Evolutionary conservation across 768 basidiomycete genomes (phyloP).

Genomic region (Fistulinella prunicolor): DNA sequence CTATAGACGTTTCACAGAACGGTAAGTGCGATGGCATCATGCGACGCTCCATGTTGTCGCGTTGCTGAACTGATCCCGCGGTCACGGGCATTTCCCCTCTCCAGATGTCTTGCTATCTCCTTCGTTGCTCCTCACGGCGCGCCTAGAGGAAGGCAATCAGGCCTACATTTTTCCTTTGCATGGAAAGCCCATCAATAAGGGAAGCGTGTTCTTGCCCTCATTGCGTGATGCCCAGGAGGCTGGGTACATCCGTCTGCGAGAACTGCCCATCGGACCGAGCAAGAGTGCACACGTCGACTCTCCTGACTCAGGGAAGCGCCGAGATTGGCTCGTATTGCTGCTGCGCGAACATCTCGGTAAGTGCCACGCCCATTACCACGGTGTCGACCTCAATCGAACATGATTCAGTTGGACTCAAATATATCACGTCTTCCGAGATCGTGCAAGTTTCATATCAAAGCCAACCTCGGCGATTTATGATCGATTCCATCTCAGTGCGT

Average conservation of each 20-base stretch:
- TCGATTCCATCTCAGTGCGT: constrained; percentile 44
- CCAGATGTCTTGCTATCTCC: constrained; percentile 57
- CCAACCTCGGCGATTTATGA: constrained; percentile 49
- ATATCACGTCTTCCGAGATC: constrained; percentile 57
- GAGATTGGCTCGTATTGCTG: constrained; percentile 67
- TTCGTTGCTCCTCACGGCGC: constrained; percentile 61
- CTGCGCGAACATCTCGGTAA: constrained; percentile 66
- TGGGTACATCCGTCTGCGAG: constrained; percentile 49
- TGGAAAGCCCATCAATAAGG: constrained; percentile 34
- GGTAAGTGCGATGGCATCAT: constrained; percentile 44
- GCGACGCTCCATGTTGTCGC: not conserved
- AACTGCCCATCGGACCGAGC: constrained; percentile 32
- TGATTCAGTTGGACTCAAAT: constrained; percentile 67
- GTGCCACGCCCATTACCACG: constrained; percentile 15
- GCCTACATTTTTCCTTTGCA: constrained; percentile 51
- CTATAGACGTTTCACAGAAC: constrained; percentile 53
- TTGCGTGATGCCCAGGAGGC: constrained; percentile 51
- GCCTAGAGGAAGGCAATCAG: constrained; percentile 46
- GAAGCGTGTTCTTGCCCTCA: constrained; percentile 43
- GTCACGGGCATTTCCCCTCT: constrained; percentile 4
- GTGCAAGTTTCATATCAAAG: constrained; percentile 67
- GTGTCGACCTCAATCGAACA: not conserved
- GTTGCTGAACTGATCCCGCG: constrained; percentile 15
- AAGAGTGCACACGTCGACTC: constrained; percentile 19
- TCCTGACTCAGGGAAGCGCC: constrained; percentile 34